Evolutionary conservation across 768 basidiomycete species (phyloP).

Genomic region (Rhizopogon roseolus): DNA sequence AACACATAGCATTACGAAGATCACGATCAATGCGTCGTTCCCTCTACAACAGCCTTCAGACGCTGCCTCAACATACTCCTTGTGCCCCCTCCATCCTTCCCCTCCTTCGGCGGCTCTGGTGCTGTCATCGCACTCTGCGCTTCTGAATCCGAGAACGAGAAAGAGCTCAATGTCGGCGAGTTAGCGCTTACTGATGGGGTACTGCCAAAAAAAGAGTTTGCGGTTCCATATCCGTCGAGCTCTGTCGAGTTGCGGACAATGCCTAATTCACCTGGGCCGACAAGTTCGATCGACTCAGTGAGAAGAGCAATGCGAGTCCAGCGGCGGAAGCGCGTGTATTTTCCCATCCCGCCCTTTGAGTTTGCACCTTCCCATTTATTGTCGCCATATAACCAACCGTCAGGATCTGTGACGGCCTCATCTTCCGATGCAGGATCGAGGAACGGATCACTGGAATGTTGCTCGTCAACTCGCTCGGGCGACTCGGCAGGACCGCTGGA

Average conservation of each 20-base stretch:
- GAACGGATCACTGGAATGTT: constrained; percentile 22
- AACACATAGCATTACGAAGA: constrained; percentile 15
- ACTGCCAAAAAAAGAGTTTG: constrained; percentile 11
- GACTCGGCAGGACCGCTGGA: constrained; percentile 12
- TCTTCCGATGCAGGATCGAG: constrained; percentile 36
- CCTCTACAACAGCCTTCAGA: constrained; percentile 25
- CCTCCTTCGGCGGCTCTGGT: constrained; percentile 15
- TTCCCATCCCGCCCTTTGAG: constrained; percentile 79
- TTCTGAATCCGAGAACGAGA: constrained; percentile 23
- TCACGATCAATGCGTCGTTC: constrained; percentile 13
- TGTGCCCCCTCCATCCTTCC: constrained; percentile 1
- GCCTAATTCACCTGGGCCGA: constrained; percentile 31
- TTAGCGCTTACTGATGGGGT: constrained; percentile 15
- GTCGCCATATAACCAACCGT: constrained; percentile 92
- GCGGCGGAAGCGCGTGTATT: constrained; percentile 83
- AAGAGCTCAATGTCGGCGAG: constrained; percentile 23
- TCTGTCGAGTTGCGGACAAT: constrained; percentile 19
- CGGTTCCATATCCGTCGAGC: not conserved
- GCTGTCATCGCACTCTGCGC: constrained; percentile 17
- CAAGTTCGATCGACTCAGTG: constrained; percentile 62
- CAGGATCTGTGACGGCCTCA: constrained; percentile 65
- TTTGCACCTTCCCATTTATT: constrained; percentile 90
- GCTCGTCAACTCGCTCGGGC: constrained; percentile 19
- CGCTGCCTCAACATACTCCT: constrained; percentile 23
- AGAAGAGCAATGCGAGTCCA: constrained; percentile 86